Conservation (phyloP, 306 rosid genomes). For the Rosa multiflora region DNA sequence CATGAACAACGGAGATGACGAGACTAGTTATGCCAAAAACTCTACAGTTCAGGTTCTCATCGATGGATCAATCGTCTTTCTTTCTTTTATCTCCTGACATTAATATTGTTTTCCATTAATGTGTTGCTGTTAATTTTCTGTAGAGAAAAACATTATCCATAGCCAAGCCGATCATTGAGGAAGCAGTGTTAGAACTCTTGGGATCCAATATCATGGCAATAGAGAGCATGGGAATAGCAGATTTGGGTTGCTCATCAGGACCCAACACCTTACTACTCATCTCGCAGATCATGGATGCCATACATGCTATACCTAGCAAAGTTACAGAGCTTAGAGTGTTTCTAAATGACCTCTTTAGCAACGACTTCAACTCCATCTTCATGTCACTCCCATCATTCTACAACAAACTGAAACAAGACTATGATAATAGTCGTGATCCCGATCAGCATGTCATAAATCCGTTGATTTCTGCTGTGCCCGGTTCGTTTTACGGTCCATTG, state of each 20-base stretch:
- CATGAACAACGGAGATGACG: conserved; percentile 72
- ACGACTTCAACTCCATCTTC: conserved; percentile 73
- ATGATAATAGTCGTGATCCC: neutral
- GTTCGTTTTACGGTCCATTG: conserved; percentile 57
- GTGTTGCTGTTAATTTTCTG: neutral
- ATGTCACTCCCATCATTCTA: conserved; percentile 59
- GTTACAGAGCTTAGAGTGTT: conserved; percentile 45
- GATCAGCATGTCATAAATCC: neutral
- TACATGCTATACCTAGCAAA: conserved; percentile 22
- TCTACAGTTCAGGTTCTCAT: conserved; percentile 48
- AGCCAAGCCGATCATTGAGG: neutral
- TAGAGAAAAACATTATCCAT: neutral
- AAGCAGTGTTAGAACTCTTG: neutral
- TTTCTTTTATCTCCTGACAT: too few relatives aligned
- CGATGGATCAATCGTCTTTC: neutral
- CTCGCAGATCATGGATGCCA: conserved; percentile 36
- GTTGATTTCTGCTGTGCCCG: conserved; percentile 50
- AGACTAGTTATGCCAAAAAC: conserved; percentile 75
- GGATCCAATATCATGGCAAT: neutral
- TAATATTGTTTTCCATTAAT: neutral
- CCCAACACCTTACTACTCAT: conserved; percentile 57
- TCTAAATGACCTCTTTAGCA: conserved; percentile 65
- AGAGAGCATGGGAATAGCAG: conserved; percentile 61
- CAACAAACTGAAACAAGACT: conserved; percentile 12
- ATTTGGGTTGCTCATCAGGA: conserved; percentile 85